Evolutionary conservation across 768 basidiomycete species (phyloP).

Genomic region (Kockovaella imperatae): DNA sequence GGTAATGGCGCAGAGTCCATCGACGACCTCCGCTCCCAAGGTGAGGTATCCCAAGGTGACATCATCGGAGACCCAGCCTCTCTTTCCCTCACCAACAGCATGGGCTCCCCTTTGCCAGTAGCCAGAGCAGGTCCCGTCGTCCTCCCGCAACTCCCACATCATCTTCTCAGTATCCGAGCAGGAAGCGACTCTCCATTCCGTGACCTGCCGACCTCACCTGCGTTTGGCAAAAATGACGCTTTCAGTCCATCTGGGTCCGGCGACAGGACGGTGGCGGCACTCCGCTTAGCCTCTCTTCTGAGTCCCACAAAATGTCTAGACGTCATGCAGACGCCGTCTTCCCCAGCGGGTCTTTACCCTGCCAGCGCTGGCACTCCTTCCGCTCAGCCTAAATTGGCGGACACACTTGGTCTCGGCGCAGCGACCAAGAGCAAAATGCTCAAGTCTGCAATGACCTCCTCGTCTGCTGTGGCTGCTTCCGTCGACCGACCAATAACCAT

Average conservation of each 20-base stretch:
- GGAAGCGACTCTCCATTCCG: conserved; percentile 26
- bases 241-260: not conserved
- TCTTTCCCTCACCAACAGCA: not conserved
- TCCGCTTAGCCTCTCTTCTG: not conserved
- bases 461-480: not conserved
- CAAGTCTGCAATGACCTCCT: conserved; percentile 4
- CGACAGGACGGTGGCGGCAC: not conserved
- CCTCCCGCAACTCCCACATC: conserved; percentile 20
- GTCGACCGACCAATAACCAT: not conserved
- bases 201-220: conserved; percentile 1
- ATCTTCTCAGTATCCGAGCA: conserved; percentile 13
- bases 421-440: conserved; percentile 10
- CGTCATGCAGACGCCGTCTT: too few relatives aligned
- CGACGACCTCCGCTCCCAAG: too few relatives aligned
- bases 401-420: too few relatives aligned
- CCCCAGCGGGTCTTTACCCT: conserved; percentile 6
- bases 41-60: too few relatives aligned
- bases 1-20: too few relatives aligned
- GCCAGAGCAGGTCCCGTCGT: conserved; percentile 31
- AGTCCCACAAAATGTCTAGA: too few relatives aligned
- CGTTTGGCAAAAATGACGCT: not conserved
- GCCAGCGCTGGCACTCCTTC: too few relatives aligned
- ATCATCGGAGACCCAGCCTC: too few relatives aligned
- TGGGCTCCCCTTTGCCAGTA: conserved; percentile 28
- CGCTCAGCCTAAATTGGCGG: too few relatives aligned